Percentiles rank a stretch among this genome's conserved stretches.
Evolutionary conservation across 75 land plant species (phyloP).

Genomic region (Picea glauca): DNA sequence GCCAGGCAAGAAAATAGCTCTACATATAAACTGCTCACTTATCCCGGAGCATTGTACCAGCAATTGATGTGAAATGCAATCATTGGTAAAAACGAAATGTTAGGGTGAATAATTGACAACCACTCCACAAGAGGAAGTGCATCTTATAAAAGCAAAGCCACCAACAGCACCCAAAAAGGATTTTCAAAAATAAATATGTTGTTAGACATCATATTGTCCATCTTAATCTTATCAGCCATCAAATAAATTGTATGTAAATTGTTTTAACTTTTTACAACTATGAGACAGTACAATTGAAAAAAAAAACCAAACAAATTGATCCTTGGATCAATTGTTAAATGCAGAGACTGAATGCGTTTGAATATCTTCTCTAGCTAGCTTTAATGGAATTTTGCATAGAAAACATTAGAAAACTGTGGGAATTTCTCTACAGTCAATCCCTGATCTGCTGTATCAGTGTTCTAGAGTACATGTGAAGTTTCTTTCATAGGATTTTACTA

Average conservation of each 20-base stretch:
- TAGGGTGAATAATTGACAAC: too few species aligned
- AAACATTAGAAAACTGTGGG: too few species aligned
- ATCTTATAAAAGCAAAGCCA: too few species aligned
- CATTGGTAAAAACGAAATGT: neutral
- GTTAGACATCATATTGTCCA: neutral
- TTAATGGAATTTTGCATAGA: neutral
- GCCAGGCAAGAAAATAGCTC: neutral
- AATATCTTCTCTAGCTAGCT: neutral
- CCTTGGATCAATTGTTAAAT: neutral
- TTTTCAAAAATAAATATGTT: neutral
- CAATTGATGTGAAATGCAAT: neutral
- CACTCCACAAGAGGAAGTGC: too few species aligned
- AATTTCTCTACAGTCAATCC: neutral
- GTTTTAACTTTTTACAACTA: conserved; percentile 4
- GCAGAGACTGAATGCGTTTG: neutral
- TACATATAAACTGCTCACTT: neutral
- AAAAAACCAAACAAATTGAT: neutral
- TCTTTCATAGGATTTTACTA: neutral
- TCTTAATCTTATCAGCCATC: neutral
- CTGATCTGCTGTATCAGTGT: neutral
- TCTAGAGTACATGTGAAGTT: neutral
- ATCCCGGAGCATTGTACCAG: neutral
- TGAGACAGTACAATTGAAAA: neutral
- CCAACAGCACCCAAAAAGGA: too few species aligned
- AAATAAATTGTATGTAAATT: neutral